phyloP scores from a whole-genome alignment of 257 asterid genomes.

The Avicennia marina region DNA sequence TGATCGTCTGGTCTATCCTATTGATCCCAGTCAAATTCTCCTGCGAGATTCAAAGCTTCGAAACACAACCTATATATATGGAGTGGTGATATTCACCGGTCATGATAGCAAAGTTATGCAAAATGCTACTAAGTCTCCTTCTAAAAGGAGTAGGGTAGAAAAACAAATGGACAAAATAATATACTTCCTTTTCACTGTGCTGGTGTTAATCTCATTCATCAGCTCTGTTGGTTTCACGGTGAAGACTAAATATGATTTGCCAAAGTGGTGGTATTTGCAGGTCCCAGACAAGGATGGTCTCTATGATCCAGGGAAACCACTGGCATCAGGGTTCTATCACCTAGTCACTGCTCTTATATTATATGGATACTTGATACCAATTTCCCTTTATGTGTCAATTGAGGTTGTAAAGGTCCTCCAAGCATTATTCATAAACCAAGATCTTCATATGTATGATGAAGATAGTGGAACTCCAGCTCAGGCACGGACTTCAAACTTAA shows the following conservation, averaged over 20 bases:
- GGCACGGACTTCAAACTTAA: constrained; percentile 93
- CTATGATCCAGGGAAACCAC: constrained; percentile 57
- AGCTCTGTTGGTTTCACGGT: constrained; percentile 84
- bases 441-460: constrained; percentile 82
- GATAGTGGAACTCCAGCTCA: constrained; percentile 97
- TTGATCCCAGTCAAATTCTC: constrained; percentile 92
- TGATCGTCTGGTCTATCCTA: constrained; percentile 75
- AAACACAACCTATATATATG: constrained; percentile 76
- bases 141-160: constrained; percentile 87
- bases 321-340: constrained; percentile 74
- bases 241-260: constrained; percentile 71
- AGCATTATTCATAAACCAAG: constrained; percentile 86
- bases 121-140: constrained; percentile 87
- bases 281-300: constrained; percentile 52
- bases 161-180: constrained; percentile 94
- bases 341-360: constrained; percentile 86
- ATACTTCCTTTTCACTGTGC: constrained; percentile 82
- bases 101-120: constrained; percentile 97
- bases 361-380: constrained; percentile 92
- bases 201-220: constrained; percentile 73
- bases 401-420: constrained; percentile 96
- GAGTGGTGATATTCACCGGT: constrained; percentile 91
- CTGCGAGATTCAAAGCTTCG: constrained; percentile 96
- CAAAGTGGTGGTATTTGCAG: constrained; percentile 85
- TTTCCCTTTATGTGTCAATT: constrained; percentile 92